Base-by-base conservation (phyloP, 495 filamentous ascomycete species). In the Elaphomyces granulatus region DNA sequence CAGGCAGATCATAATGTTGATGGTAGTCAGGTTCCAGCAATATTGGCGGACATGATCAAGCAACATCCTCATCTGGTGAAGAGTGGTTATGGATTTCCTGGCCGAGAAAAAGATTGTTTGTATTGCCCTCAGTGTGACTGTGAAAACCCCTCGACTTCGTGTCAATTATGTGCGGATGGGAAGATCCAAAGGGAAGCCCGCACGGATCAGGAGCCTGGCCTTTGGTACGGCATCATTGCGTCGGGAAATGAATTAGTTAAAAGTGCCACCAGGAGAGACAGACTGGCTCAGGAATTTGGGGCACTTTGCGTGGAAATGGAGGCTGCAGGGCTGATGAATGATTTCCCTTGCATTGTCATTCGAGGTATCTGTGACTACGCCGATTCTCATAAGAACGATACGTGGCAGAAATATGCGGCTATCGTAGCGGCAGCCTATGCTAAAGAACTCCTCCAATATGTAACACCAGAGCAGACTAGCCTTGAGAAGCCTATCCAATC, bases 331-430 rank as follows among this genome's bases (percentile, higher is more conserved):
- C 28, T 67, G 12, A 63, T 56, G 54, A 43, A 63, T 42, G 38
- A 54, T 20, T 56, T 62, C 33, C 53, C 42, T 39, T 64, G 57
- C 37, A 36, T 64, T 8, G 52, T 65, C 3, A 56, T 67, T 20
- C 48, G 57, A 36, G 63, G 63, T 0, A 55, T 63, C n/a, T 58
- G 52, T 44, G 62, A 67, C 44, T 67, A 66, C 42, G 46, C 56
- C 3, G 62, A 67, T 41, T 53, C 53, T 8, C 63, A 66, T 32
- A 66, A 60, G 44, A 59, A 60, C 40, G 44, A 55, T 9, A 31
- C 44, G 26, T 67, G 57, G 62, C 61, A 67, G 38, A 36, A 23
- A n/a, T 64, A 63, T 50, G 60, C 58, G 8, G 59, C 59, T 4
- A 46, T 49, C 4, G 51, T 43, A 9, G 61, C 60, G 40, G 61